A percentile compares a stretch with the other conserved stretches of the same genome.
These are phyloP conservation scores for Fusarium sp. DNA, from an alignment of 2,329 filamentous ascomycete genomes.

Conservation along the genomic window DNA sequence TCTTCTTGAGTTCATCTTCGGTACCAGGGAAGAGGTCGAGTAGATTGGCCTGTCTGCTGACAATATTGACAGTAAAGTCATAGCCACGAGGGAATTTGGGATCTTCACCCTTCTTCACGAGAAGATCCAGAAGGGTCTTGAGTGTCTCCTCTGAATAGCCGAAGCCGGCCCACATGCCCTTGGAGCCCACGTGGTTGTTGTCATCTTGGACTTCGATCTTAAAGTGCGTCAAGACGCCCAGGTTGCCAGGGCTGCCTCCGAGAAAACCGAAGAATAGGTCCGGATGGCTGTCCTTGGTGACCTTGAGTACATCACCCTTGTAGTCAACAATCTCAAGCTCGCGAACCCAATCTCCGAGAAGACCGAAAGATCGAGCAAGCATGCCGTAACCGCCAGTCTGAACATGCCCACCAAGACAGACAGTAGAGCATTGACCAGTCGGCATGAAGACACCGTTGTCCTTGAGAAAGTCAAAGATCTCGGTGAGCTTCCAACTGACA, in stretches of 20 bases:
- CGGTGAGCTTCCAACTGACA: neutral
- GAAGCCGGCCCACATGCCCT: neutral
- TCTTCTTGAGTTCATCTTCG: neutral
- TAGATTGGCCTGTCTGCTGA: neutral
- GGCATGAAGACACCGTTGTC: neutral
- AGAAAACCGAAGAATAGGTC: neutral
- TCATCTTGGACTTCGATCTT: neutral
- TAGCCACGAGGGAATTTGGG: neutral
- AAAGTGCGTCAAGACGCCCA: neutral
- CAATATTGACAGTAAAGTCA: neutral
- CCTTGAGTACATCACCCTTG: accelerated
- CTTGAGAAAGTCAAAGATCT: neutral
- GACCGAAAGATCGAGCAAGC: neutral
- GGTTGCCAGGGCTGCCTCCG: neutral
- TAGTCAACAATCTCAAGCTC: neutral
- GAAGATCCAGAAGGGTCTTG: neutral
- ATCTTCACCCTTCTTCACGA: neutral
- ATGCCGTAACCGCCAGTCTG: neutral
- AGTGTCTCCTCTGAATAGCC: neutral
- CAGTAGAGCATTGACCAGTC: neutral
- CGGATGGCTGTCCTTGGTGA: accelerated
- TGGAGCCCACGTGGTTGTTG: neutral
- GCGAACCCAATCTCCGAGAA: neutral
- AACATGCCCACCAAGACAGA: neutral
- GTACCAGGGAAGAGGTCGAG: neutral